A percentile compares a stretch with the other conserved stretches of the same genome.
These are phyloP conservation scores for Kazachstania viticola DNA, from an alignment of 805 yeast genomes.

Conservation along the genomic window DNA sequence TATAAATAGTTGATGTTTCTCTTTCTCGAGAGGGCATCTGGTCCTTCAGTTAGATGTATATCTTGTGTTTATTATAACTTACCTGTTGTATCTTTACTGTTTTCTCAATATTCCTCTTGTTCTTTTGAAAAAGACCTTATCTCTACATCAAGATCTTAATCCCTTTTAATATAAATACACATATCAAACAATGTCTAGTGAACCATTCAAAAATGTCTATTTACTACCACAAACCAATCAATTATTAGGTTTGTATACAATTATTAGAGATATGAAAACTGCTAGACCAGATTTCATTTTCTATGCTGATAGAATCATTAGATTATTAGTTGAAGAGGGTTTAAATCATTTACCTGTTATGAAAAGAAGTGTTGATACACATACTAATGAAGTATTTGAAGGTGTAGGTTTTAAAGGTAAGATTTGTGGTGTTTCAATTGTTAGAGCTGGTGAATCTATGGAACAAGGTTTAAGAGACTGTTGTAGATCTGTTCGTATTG, in stretches of 20 bases:
- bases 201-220: conserved; percentile 39
- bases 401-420: conserved; percentile 83
- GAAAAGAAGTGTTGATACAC: conserved; percentile 54
- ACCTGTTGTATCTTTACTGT: no score
- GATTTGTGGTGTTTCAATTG: conserved; percentile 96
- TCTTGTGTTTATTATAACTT: no score
- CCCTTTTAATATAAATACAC: no score
- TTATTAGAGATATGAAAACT: conserved; percentile 74
- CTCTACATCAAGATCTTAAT: no score
- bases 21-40: no score
- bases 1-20: no score
- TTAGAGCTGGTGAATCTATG: conserved; percentile 98
- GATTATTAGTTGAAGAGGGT: conserved; percentile 90
- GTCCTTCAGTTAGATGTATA: no score
- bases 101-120: no score
- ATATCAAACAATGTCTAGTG: conserved; percentile 22
- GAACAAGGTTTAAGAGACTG: conserved; percentile 97
- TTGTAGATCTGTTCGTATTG: conserved; percentile 90
- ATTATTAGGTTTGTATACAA: conserved; percentile 73
- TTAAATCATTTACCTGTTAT: conserved; percentile 89
- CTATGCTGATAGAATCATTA: conserved; percentile 88
- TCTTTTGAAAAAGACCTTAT: no score
- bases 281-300: conserved; percentile 87
- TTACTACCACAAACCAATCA: conserved; percentile 84
- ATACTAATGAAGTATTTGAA: conserved; percentile 55